Conservation (phyloP, 2,329 filamentous ascomycete species). For the Ilyonectria sp. region DNA sequence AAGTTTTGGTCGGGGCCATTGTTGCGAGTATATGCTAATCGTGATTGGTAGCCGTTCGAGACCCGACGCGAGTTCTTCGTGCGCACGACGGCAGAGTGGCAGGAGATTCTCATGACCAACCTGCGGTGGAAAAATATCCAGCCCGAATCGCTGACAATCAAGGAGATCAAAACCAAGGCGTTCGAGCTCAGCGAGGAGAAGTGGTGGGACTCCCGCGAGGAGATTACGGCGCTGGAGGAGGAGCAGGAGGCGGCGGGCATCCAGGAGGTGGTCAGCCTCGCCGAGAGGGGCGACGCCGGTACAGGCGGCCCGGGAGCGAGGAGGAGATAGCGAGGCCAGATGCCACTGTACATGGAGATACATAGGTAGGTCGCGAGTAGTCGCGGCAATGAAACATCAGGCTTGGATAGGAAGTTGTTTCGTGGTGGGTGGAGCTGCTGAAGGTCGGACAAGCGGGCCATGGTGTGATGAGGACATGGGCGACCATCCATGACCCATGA, state of each 20-base stretch:
- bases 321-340: conserved; percentile 47
- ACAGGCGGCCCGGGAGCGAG: conserved; percentile 49
- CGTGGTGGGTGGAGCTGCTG: not conserved
- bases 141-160: conserved; percentile 80
- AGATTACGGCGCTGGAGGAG: conserved; percentile 91
- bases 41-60: conserved; percentile 81
- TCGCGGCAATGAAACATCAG: not conserved
- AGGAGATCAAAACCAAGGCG: conserved; percentile 92
- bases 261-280: conserved; percentile 91
- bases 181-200: conserved; percentile 95
- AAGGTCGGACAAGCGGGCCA: not conserved
- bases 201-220: conserved; percentile 98
- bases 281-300: conserved; percentile 76
- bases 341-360: not conserved
- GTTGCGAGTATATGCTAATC: conserved; percentile 6
- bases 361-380: not conserved
- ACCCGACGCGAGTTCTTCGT: conserved; percentile 92
- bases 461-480: not conserved
- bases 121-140: conserved; percentile 78
- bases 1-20: conserved; percentile 42
- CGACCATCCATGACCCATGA: not conserved
- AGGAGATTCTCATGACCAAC: conserved; percentile 85
- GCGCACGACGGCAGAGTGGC: conserved; percentile 91
- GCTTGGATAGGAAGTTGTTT: not conserved
- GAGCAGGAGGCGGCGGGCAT: conserved; percentile 97